Evolutionary conservation across 2,329 filamentous ascomycete genomes (phyloP), one percentile per base, ranked within the genome.

Genomic region (Colletotrichum sp.): DNA sequence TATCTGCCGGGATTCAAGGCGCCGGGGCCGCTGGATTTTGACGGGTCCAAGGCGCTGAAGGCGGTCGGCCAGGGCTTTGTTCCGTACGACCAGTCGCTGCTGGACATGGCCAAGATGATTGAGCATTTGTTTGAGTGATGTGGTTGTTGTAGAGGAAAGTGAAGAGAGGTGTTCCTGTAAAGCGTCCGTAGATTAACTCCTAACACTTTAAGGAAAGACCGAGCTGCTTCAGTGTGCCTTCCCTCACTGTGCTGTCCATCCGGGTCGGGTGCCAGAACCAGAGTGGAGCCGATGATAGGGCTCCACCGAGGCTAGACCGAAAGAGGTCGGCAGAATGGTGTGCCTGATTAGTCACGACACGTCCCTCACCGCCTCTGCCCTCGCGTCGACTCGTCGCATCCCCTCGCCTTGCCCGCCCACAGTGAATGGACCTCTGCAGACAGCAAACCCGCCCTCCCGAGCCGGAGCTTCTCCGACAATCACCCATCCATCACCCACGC

Each of bases 391-490:
- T 30, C 24, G n/a, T 28, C 8, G 12, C 43, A 52, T 52, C 43
- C 21, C 64, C 38, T n/a, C 38, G 21, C 38, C 18, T 28, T 52
- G 43, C 43, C 43, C 43, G 43, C 43, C 43, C 43, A 52, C 43
- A 52, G 43, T 52, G 4, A 52, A 52, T 21, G 43, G 43, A 52
- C 43, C 30, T 34, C 32, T 66, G 64, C 38, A 32, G 30, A 18
- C 30, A 52, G 38, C 60, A 36, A 58, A 26, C 26, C 30, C 36
- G 24, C 66, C 66, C 30, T 24, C 30, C 66, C 64, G 64, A 72
- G 69, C 84, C 84, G 84, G 84, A 80, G 80, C 85, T 86, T 84
- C 82, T 81, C 84, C 84, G 84, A 86, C 76, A 85, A 86, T 86
- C 84, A 83, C 82, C 84, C 58, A 62, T 30, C 43, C 84, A 85